Conservation (phyloP, 2,329 filamentous ascomycete genomes). For the Pseudocercospora ulei region DNA sequence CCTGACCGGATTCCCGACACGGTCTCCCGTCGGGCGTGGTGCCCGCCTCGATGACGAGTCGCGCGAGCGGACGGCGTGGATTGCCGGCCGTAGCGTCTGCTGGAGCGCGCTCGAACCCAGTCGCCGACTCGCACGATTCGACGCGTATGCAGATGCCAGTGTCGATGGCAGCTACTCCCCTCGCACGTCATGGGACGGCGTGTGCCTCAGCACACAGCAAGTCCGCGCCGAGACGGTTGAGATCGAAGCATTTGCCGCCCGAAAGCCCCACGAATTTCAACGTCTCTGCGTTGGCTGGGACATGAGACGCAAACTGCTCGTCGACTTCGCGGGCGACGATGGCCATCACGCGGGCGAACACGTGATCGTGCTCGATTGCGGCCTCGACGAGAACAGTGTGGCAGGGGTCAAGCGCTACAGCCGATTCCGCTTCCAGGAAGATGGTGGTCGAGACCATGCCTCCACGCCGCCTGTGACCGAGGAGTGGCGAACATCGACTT, state of each 20-base stretch:
- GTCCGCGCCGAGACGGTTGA: constrained; percentile 66
- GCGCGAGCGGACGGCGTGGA: constrained; percentile 62
- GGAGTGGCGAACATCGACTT: constrained; percentile 57
- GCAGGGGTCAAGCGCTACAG: constrained; percentile 50
- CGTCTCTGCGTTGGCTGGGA: constrained; percentile 78
- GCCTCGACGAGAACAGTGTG: constrained; percentile 50
- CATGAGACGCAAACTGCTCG: constrained; percentile 74
- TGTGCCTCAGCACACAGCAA: constrained; percentile 61
- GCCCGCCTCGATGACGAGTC: constrained; percentile 44
- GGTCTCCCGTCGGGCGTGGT: constrained; percentile 44
- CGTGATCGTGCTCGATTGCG: constrained; percentile 64
- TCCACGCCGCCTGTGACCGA: constrained; percentile 38
- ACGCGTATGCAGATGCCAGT: constrained; percentile 61
- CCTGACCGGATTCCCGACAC: constrained; percentile 58
- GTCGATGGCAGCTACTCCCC: constrained; percentile 68
- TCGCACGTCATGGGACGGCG: constrained; percentile 62
- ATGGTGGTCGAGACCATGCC: constrained; percentile 2
- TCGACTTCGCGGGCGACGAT: constrained; percentile 81
- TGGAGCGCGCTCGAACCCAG: constrained; percentile 77
- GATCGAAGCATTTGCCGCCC: constrained; percentile 64
- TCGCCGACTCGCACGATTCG: constrained; percentile 58
- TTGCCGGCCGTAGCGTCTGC: constrained; percentile 63
- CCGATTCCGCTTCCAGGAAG: constrained; percentile 42
- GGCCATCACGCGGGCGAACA: constrained; percentile 65
- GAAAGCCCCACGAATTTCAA: constrained; percentile 68